phyloP scores from a whole-genome alignment of 2,329 filamentous ascomycete genomes.

The Fusarium ambrosium region DNA sequence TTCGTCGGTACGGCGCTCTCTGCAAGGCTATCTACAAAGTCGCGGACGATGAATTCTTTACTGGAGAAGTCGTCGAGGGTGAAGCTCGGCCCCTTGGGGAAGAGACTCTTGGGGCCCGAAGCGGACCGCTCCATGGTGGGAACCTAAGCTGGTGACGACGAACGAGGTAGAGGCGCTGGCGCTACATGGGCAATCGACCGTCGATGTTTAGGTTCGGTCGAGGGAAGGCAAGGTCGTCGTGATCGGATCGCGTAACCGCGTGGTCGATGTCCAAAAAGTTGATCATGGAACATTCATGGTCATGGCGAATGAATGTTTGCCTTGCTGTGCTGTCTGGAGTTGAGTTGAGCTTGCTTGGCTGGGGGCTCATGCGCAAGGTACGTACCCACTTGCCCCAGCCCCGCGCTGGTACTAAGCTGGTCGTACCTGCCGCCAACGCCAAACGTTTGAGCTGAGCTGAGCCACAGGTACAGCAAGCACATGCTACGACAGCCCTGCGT shows the following conservation, averaged over 20 bases:
- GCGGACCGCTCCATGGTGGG: constrained; percentile 59
- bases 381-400: constrained; percentile 13
- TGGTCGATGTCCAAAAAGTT: constrained; percentile 29
- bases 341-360: constrained; percentile 11
- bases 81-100: constrained; percentile 84
- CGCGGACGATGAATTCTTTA: constrained; percentile 96
- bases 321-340: background rate
- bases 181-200: constrained; percentile 48
- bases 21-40: constrained; percentile 94
- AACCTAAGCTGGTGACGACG: constrained; percentile 35
- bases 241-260: constrained; percentile 19
- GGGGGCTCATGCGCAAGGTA: constrained; percentile 33
- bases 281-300: constrained; percentile 36
- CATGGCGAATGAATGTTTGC: constrained; percentile 10
- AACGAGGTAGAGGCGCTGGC: constrained; percentile 41
- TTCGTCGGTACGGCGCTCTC: constrained; percentile 84
- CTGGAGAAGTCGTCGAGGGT: constrained; percentile 88
- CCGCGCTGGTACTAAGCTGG: constrained; percentile 18
- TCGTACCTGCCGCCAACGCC: constrained; percentile 6
- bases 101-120: constrained; percentile 74
- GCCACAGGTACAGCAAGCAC: constrained; percentile 43
- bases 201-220: constrained; percentile 2
- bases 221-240: constrained; percentile 12
- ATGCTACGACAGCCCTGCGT: constrained; percentile 15
- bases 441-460: constrained; percentile 26